phyloP scores from a whole-genome alignment of 441 rosid species.

The Erysimum cheiri region DNA sequence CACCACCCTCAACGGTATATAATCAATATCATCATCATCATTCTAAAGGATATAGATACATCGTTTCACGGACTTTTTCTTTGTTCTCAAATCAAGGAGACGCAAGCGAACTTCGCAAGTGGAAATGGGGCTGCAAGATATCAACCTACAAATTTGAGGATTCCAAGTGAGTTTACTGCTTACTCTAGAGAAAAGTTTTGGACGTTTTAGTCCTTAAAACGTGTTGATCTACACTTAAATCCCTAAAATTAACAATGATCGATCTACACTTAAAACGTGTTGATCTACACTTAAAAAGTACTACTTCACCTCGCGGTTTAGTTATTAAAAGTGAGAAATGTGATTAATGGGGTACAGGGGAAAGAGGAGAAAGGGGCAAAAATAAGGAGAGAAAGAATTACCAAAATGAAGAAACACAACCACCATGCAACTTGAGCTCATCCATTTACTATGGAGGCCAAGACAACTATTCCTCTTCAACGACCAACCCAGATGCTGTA shows the following conservation, averaged over 20 bases:
- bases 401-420: conserved; percentile 65
- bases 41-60: not conserved
- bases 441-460: conserved; percentile 95
- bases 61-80: not conserved
- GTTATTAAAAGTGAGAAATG: conserved; percentile 10
- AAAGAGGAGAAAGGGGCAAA: conserved; percentile 49
- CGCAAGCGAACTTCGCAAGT: conserved; percentile 32
- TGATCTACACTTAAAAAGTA: conserved; percentile 3
- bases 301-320: not conserved
- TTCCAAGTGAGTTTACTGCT: conserved; percentile 36
- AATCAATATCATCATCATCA: conserved; percentile 5
- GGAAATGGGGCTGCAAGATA: conserved; percentile 30
- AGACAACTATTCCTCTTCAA: conserved; percentile 70
- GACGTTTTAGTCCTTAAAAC: conserved; percentile 5
- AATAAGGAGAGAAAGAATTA: conserved; percentile 46
- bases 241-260: not conserved
- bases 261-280: not conserved
- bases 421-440: conserved; percentile 84
- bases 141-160: conserved; percentile 27
- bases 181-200: not conserved
- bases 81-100: conserved; percentile 35
- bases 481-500: conserved; percentile 35
- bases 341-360: conserved; percentile 32
- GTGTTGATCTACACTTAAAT: not conserved
- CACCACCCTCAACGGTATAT: conserved; percentile 40